Evolutionary conservation across 148 eudicot genomes (phyloP), one percentile per base, ranked within the genome.

Genomic region (Fagopyrum tataricum): DNA sequence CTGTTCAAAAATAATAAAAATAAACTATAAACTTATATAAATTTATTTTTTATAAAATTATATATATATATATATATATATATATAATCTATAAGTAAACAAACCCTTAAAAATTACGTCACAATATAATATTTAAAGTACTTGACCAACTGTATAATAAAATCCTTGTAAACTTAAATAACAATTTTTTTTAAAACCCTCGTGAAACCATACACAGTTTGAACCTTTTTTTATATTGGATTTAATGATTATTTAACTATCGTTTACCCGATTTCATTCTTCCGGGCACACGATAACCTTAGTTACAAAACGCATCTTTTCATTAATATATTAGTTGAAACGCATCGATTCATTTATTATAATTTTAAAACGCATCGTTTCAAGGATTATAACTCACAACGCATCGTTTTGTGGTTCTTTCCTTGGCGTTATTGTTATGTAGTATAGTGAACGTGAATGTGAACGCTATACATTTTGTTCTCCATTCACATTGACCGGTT

Each of bases 401-500:
- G 37, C 37, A 31, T 31, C 37, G 37, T 31, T 31, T 26, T 31
- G 2, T 1, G 1, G 37, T 31, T n/a, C n/a, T n/a, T n/a, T n/a
- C n/a, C n/a, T n/a, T n/a, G n/a, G 37, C 37, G 37, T 31, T 31
- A 31, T 31, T 31, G 2, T 31, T 31, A 2, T 31, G 37, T 61
- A 12, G 41, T 24, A 15, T 64, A 64, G 43, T 13, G 43, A 64
- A 31, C 39, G 31, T 64, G 69, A 64, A 37, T 64, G 43, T 64
- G 69, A 64, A 64, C 20, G 37, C 69, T 18, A 18, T 64, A 64
- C 10, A 9, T 64, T 37, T 14, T 64, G 11, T 14, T 64, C 18
- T 64, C 20, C 69, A 37, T 37, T 64, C 69, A 31, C 69, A 64
- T 26, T 64, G 44, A 43, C 69, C 69, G 69, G 69, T 64, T 64